These are phyloP conservation scores for Melaleuca alternifolia DNA, from an alignment of 345 rosid genomes.

Conservation along the genomic window DNA sequence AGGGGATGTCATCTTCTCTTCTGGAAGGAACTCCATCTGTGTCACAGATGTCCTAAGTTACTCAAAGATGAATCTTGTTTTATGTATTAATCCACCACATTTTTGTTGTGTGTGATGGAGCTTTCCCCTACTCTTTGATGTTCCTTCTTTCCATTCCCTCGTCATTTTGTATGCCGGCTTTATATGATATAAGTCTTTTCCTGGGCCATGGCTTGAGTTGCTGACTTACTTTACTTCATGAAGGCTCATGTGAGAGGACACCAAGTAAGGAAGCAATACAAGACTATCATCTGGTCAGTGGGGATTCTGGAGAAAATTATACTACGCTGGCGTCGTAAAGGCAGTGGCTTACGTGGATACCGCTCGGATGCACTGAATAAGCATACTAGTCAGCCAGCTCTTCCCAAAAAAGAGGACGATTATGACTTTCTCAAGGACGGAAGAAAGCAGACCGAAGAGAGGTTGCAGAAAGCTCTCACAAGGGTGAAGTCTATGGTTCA, in stretches of 20 bases:
- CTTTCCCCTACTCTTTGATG: neutral
- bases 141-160: neutral
- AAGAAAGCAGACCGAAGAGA: slow-evolving; percentile 82
- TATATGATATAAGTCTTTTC: neutral
- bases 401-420: slow-evolving; percentile 52
- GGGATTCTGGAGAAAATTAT: slow-evolving; percentile 88
- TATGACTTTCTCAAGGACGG: slow-evolving; percentile 86
- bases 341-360: slow-evolving; percentile 80
- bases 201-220: neutral
- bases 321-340: slow-evolving; percentile 88
- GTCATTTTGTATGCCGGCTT: neutral
- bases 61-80: neutral
- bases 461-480: slow-evolving; percentile 74
- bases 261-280: slow-evolving; percentile 75
- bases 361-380: slow-evolving; percentile 34
- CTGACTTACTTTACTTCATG: slow-evolving; percentile 9
- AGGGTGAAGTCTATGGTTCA: slow-evolving; percentile 95
- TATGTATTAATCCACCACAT: neutral
- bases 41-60: neutral
- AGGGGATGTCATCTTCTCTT: neutral
- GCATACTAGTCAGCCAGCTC: slow-evolving; percentile 20
- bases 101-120: neutral
- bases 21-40: neutral
- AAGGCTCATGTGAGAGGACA: slow-evolving; percentile 93
- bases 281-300: slow-evolving; percentile 73